Base-by-base conservation (phyloP, 768 basidiomycete genomes). In the Pleurotus djamor region DNA sequence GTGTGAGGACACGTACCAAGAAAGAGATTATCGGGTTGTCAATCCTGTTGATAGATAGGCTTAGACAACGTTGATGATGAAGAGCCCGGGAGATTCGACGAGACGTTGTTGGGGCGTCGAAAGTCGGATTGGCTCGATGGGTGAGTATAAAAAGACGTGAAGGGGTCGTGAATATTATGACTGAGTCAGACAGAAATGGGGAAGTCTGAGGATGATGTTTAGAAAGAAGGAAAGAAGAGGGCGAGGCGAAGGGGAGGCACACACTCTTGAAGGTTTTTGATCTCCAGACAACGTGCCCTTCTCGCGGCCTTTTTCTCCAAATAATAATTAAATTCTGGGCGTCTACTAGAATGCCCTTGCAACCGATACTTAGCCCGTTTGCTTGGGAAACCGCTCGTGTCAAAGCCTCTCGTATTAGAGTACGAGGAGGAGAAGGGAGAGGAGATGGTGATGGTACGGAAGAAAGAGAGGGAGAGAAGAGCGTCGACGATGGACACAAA, bases 251-350 rank as follows among this genome's bases (percentile, higher is more conserved):
- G 78, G 81, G 77, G 68, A 83, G 83, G 83, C 81, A 74, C 67
- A 68, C 71, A 72, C 79, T 76, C 70, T 65, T 74, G 80, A 82
- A 78, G 75, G 75, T 85, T 88, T 86, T 87, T 86, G 88, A 88
- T 78, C 77, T 49, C 45, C 80, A 81, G 76, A 78, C 86, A 88
- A 88, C 87, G 87, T 90, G 87, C 83, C 86, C 82, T 76, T 76
- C 73, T 79, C 71, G 74, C 75, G 75, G 61, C 80, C 74, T 77
- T 77, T 76, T 79, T 75, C 73, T 16, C 21, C 21, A 28, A 28
- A 28, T 74, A 77, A 77, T 69, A 67, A 73, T 70, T 68, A 70
- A 64, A 65, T 63, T 57, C 58, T 58, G 60, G 48, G 60, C 54
- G 58, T 65, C 57, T 57, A 63, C 17, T 33, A 32, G 14, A 43